Conservation (phyloP, 371 early-diverging fungal genomes). For the Conidiobolus coronatus region DNA sequence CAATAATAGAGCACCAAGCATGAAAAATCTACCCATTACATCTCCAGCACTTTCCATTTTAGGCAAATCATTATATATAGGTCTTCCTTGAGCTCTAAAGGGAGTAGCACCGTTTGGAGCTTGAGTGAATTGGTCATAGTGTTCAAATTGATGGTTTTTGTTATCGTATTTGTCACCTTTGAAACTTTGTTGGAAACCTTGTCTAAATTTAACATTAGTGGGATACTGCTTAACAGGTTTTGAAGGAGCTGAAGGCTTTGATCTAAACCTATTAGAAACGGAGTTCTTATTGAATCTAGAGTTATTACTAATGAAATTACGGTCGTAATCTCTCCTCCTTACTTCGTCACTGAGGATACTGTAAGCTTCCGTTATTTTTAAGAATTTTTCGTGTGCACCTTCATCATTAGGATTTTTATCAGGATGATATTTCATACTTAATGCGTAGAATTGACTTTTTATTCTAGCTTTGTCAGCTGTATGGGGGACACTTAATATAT, state of each 20-base stretch:
- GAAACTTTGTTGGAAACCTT: background rate
- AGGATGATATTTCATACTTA: slow-evolving; percentile 72
- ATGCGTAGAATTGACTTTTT: slow-evolving; percentile 55
- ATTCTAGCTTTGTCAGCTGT: slow-evolving; percentile 34
- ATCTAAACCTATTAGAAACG: background rate
- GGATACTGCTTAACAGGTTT: background rate
- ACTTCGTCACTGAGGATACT: slow-evolving; percentile 46
- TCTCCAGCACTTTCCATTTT: too few relatives aligned
- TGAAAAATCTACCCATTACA: too few relatives aligned
- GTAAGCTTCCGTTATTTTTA: slow-evolving; percentile 71
- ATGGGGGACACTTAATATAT: slow-evolving; percentile 21
- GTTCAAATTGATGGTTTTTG: background rate
- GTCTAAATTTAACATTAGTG: background rate
- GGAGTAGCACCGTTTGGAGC: too few relatives aligned
- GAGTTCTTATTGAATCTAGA: background rate
- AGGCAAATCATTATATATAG: too few relatives aligned
- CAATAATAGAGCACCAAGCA: too few relatives aligned
- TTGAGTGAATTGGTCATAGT: background rate
- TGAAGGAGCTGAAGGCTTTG: too few relatives aligned
- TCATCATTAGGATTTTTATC: slow-evolving; percentile 51
- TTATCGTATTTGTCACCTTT: background rate
- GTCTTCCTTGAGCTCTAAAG: too few relatives aligned
- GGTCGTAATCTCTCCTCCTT: slow-evolving; percentile 56
- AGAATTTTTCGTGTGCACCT: slow-evolving; percentile 34
- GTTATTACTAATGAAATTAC: slow-evolving; percentile 1